phyloP scores from a whole-genome alignment of 495 filamentous ascomycete genomes.

The Elaphomyces granulatus region DNA sequence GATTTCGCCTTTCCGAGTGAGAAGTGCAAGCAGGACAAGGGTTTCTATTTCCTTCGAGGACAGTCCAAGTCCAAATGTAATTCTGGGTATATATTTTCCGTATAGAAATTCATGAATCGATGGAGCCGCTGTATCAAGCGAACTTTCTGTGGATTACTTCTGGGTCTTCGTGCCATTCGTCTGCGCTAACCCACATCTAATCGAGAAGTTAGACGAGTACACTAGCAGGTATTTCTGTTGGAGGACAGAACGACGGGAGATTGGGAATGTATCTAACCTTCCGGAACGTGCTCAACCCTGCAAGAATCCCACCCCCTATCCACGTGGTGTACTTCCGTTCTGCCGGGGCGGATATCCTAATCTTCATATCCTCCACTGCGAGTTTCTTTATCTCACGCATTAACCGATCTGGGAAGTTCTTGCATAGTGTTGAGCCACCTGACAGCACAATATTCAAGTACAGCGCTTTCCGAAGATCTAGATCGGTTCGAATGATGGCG shows the following conservation, averaged over 20 bases:
- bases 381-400: constrained; percentile 82
- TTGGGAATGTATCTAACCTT: constrained; percentile 48
- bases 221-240: not conserved
- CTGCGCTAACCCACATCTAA: constrained; percentile 98
- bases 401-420: constrained; percentile 89
- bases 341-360: constrained; percentile 95
- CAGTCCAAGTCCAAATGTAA: too few relatives aligned
- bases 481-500: constrained; percentile 89
- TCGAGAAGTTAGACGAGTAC: constrained; percentile 9
- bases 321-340: constrained; percentile 97
- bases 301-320: constrained; percentile 97
- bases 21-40: too few relatives aligned
- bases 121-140: too few relatives aligned
- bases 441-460: constrained; percentile 96
- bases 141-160: constrained; percentile 98
- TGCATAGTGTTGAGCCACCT: constrained; percentile 80
- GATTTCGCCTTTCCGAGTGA: too few relatives aligned
- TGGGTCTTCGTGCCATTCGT: constrained; percentile 99
- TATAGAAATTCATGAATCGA: too few relatives aligned
- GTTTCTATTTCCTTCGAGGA: too few relatives aligned
- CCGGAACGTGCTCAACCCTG: constrained; percentile 92
- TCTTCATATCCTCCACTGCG: constrained; percentile 96
- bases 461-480: constrained; percentile 85
- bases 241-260: constrained; percentile 4
- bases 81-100: too few relatives aligned